Evolutionary conservation across 2,329 filamentous ascomycete genomes (phyloP).

Genomic region (Bipolaris cookei): DNA sequence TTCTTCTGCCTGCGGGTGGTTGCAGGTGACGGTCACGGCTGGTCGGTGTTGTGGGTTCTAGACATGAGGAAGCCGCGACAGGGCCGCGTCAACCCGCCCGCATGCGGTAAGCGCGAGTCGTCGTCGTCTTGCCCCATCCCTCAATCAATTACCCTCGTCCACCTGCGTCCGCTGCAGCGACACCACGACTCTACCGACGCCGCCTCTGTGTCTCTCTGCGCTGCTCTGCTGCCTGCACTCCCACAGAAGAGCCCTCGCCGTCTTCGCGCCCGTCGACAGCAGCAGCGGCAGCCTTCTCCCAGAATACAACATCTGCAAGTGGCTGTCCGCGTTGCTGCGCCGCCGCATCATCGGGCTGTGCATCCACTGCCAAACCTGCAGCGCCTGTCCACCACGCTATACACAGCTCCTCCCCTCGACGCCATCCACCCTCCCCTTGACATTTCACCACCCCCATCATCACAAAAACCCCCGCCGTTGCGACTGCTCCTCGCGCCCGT

Average conservation of each 20-base stretch:
- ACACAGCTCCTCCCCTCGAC: conserved; percentile 13
- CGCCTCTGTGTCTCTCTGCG: conserved; percentile 10
- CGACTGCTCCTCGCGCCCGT: conserved; percentile 28
- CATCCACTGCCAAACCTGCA: conserved; percentile 26
- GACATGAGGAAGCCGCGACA: conserved; percentile 24
- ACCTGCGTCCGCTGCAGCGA: conserved; percentile 14
- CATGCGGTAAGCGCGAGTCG: conserved; percentile 19
- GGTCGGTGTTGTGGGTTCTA: conserved; percentile 21
- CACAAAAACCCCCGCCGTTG: conserved; percentile 10
- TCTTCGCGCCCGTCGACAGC: not conserved
- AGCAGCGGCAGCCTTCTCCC: conserved; percentile 10
- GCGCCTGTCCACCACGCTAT: conserved; percentile 17
- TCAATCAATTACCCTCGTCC: conserved; percentile 24
- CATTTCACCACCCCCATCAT: conserved; percentile 16
- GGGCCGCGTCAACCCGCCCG: conserved; percentile 21
- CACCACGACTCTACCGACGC: conserved; percentile 14
- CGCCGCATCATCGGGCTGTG: conserved; percentile 32
- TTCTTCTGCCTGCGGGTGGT: conserved; percentile 3
- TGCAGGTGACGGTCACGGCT: conserved; percentile 11
- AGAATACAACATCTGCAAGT: conserved; percentile 18
- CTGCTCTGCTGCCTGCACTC: conserved; percentile 15
- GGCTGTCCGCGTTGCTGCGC: conserved; percentile 25
- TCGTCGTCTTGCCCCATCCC: conserved; percentile 22
- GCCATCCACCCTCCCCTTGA: conserved; percentile 14
- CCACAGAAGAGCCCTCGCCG: not conserved